Percentiles rank a stretch among this genome's conserved stretches.
These are phyloP conservation scores for Angophora floribunda DNA, from an alignment of 345 rosid genomes.

Conservation along the genomic window DNA sequence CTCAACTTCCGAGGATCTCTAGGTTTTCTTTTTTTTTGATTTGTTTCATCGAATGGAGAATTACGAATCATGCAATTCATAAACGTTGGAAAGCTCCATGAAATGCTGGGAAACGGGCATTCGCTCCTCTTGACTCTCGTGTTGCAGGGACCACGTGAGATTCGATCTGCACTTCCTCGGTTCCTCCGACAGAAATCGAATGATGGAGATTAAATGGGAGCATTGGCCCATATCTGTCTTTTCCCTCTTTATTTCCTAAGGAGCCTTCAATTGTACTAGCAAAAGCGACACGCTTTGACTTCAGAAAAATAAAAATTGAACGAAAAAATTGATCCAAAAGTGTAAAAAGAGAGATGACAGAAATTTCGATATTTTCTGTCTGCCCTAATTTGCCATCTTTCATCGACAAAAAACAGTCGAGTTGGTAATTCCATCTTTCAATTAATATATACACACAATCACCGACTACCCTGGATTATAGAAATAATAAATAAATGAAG, in stretches of 20 bases:
- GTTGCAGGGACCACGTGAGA: background rate
- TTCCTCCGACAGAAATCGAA: background rate
- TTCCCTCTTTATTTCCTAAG: background rate
- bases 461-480: background rate
- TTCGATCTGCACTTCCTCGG: background rate
- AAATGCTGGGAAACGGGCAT: background rate
- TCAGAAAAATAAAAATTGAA: background rate
- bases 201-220: background rate
- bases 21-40: background rate
- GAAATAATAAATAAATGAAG: background rate
- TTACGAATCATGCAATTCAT: background rate
- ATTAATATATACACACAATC: background rate
- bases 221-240: background rate
- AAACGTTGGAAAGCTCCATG: background rate
- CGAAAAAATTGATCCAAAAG: background rate
- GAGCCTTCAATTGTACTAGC: background rate
- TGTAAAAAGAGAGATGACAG: background rate
- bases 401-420: background rate
- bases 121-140: background rate
- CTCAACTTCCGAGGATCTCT: background rate
- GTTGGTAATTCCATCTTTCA: background rate
- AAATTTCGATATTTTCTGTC: background rate
- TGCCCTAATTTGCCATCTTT: background rate
- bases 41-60: background rate
- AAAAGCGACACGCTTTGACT: background rate